phyloP scores from a whole-genome alignment of 352 stramenopile genomes.

The Pythium grandisporangium region DNA sequence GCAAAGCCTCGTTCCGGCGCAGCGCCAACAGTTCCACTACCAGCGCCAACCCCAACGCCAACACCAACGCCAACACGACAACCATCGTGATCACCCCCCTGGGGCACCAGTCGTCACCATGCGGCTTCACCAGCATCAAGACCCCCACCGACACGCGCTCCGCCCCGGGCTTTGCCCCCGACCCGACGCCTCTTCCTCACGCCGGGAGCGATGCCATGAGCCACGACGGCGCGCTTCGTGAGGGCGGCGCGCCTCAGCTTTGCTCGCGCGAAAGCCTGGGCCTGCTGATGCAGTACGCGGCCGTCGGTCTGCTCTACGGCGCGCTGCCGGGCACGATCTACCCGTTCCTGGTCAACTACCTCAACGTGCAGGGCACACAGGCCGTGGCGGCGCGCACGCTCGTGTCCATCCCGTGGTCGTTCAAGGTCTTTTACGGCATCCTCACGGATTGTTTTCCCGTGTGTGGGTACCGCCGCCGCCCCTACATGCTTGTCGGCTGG shows the following conservation, averaged over 20 bases:
- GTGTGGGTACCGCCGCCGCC: constrained; percentile 40
- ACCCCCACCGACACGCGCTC: no score
- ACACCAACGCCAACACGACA: no score
- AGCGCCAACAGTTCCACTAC: no score
- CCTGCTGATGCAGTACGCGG: constrained; percentile 36
- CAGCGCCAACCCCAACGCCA: no score
- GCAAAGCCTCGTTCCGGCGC: no score
- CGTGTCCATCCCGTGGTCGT: constrained; percentile 35
- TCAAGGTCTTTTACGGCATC: constrained; percentile 63
- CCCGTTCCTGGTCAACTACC: constrained; percentile 38
- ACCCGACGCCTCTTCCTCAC: no score
- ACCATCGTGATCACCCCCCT: background rate
- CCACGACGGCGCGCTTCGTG: background rate
- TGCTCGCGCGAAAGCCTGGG: constrained; percentile 22
- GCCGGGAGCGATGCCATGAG: background rate
- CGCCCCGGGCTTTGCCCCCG: no score
- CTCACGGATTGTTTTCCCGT: constrained; percentile 47
- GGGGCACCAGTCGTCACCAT: background rate
- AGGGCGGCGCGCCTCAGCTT: constrained; percentile 21
- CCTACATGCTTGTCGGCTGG: constrained; percentile 60
- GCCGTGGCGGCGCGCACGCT: constrained; percentile 19
- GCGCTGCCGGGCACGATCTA: constrained; percentile 33
- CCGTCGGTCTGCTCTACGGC: constrained; percentile 36
- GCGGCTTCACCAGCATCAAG: no score
- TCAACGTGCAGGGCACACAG: constrained; percentile 25